Evolutionary conservation across 2,329 filamentous ascomycete species (phyloP), one percentile per base, ranked within the genome.

Genomic region (Aspergillus carbonarius): DNA sequence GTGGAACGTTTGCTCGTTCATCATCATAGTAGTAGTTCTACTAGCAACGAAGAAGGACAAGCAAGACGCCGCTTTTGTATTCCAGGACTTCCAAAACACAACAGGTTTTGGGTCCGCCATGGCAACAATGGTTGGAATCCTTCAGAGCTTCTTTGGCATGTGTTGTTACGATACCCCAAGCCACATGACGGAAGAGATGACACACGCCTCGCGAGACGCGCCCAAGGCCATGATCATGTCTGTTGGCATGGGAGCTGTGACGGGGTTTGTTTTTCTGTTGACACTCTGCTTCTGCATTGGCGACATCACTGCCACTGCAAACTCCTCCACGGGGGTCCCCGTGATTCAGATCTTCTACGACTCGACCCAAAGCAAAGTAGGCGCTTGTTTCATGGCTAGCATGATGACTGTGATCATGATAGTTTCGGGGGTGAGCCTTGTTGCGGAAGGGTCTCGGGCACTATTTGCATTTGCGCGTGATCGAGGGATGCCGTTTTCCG

Each of bases 71-170:
- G 74, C 73, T 23, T 85, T 85, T 59, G 83, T 85, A 9, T 85
- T 85, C 63, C 65, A 67, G 17, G 77, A 82, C 18, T 83, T 84
- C 58, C 78, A 83, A 58, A 84, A 84, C 58, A 75, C 77, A 39
- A 83, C 81, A 0, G 83, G 83, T 2, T 83, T 82, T 63, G 75
- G 74, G 7, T 69, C 74, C 9, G 72, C 76, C 0, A 84, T 83
- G 69, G 75, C 79, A 2, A 78, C 80, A 0, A 78, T 84, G 18
- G 68, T 85, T 18, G 82, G 82, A 1, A 76, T 85, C 10, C 67
- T 85, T 1, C 81, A 85, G 61, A 77, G 77, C 46, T 78, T 78
- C 0, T 84, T 83, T 57, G 81, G 80, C 27, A 83, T 83, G 81
- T 82, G 80, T 51, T 70, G 70, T 61, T 75, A 80, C 59, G 79